Percentiles rank a stretch among this genome's conserved stretches.
Conservation (phyloP, 129 eudicot genomes). For the Gnaphalium uliginosum region DNA sequence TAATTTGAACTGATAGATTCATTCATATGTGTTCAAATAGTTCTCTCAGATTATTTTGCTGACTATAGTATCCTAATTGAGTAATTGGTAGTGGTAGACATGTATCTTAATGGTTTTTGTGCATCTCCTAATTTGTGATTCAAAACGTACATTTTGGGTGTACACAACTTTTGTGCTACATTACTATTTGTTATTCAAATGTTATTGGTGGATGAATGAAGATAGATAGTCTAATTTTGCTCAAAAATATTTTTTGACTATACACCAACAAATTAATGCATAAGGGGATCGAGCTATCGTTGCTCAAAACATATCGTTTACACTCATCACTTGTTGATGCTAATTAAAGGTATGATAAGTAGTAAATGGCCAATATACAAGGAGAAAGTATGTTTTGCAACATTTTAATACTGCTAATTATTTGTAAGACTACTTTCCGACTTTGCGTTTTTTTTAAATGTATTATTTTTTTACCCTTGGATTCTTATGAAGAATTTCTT, state of each 20-base stretch:
- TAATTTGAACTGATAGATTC: no score
- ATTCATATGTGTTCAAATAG: neutral
- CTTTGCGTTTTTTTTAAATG: neutral
- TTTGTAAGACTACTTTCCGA: slow-evolving; percentile 16
- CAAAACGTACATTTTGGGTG: slow-evolving; percentile 3
- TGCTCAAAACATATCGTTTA: neutral
- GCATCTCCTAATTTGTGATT: neutral
- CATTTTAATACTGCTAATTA: slow-evolving; percentile 8
- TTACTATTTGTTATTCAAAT: no score
- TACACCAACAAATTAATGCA: no score
- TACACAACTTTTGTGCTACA: neutral
- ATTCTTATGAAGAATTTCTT: slow-evolving; percentile 7
- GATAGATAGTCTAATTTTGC: neutral
- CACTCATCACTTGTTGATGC: neutral
- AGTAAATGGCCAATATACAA: slow-evolving; percentile 2
- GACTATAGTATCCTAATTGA: neutral
- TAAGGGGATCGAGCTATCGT: neutral
- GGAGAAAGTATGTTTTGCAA: slow-evolving; percentile 15
- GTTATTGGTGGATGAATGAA: neutral
- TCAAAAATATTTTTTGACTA: no score
- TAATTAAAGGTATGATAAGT: neutral
- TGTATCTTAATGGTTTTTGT: slow-evolving; percentile 2
- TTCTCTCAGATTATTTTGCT: neutral
- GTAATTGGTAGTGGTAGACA: neutral
- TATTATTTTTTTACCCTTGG: neutral